A percentile compares a stretch with the other conserved stretches of the same genome.
Conservation (phyloP, 352 stramenopile genomes). For the Phytophthora foliorum region DNA sequence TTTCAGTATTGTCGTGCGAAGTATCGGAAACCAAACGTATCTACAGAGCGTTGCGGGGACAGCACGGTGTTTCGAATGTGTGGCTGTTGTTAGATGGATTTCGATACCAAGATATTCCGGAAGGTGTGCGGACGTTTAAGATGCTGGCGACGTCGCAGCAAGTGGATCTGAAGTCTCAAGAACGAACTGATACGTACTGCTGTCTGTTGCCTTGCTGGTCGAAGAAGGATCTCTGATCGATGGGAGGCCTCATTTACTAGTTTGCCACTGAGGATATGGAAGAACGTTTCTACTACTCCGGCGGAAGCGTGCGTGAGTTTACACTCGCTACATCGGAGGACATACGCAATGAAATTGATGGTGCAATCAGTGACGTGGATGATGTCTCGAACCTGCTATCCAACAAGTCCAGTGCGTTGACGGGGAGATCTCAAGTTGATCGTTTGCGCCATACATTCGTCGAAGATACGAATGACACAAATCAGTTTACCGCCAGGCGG, state of each 20-base stretch:
- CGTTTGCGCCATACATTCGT: constrained; percentile 25
- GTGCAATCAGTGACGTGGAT: constrained; percentile 6
- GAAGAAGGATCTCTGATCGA: constrained; percentile 10
- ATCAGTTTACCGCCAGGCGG: neutral
- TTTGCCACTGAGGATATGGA: constrained; percentile 13
- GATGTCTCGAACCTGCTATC: no score
- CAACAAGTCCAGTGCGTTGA: constrained; percentile 2
- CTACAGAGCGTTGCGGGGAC: neutral
- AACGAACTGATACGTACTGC: constrained; percentile 15
- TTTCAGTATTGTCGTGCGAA: constrained; percentile 4
- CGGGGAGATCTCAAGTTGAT: constrained; percentile 19
- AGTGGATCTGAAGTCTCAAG: constrained; percentile 22
- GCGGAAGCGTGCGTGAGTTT: constrained; percentile 27
- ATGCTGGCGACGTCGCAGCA: constrained; percentile 37
- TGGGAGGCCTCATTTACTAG: neutral
- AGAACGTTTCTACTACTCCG: constrained; percentile 20
- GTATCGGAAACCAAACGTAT: neutral
- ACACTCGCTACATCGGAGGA: constrained; percentile 3
- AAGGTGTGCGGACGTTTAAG: constrained; percentile 19
- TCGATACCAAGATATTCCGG: constrained; percentile 6
- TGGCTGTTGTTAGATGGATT: constrained; percentile 23
- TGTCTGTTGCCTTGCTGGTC: constrained; percentile 25
- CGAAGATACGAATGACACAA: neutral
- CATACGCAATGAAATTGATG: constrained; percentile 1
- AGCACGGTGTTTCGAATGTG: constrained; percentile 3